Conservation (phyloP, 139 green algal species). For the Astrephomene gubernaculifera region DNA sequence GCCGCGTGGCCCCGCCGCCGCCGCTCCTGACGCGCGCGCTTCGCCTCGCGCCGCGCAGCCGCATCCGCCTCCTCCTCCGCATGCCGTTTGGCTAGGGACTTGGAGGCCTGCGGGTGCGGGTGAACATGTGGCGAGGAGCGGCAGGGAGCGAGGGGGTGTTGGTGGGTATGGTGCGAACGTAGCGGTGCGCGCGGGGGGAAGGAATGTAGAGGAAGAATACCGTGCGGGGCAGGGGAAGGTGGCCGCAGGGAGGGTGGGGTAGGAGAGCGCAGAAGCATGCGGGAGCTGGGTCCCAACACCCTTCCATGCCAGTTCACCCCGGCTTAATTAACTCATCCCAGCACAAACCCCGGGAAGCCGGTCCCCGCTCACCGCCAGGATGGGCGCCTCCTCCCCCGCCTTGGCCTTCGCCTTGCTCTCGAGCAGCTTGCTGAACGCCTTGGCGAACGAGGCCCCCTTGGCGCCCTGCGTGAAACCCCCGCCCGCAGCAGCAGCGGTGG, state of each 20-base stretch:
- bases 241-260: too few relatives aligned
- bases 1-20: slow-evolving; percentile 69
- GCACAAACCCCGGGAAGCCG: not conserved
- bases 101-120: slow-evolving; percentile 59
- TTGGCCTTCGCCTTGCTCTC: slow-evolving; percentile 47
- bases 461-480: slow-evolving; percentile 63
- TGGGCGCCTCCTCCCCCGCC: slow-evolving; percentile 34
- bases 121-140: too few relatives aligned
- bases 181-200: too few relatives aligned
- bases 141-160: not conserved
- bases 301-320: too few relatives aligned
- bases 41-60: slow-evolving; percentile 55
- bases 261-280: too few relatives aligned
- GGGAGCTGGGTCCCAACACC: too few relatives aligned
- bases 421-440: slow-evolving; percentile 80
- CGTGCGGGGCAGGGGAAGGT: too few relatives aligned
- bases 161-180: too few relatives aligned
- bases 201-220: too few relatives aligned
- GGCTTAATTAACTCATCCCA: not conserved
- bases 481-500: not conserved
- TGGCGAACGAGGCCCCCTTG: slow-evolving; percentile 79
- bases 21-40: slow-evolving; percentile 72
- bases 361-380: slow-evolving; percentile 45
- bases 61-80: slow-evolving; percentile 63
- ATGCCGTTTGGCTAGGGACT: slow-evolving; percentile 70